Evolutionary conservation across 331 rosid genomes (phyloP).

Genomic region (Quercus tomentella): DNA sequence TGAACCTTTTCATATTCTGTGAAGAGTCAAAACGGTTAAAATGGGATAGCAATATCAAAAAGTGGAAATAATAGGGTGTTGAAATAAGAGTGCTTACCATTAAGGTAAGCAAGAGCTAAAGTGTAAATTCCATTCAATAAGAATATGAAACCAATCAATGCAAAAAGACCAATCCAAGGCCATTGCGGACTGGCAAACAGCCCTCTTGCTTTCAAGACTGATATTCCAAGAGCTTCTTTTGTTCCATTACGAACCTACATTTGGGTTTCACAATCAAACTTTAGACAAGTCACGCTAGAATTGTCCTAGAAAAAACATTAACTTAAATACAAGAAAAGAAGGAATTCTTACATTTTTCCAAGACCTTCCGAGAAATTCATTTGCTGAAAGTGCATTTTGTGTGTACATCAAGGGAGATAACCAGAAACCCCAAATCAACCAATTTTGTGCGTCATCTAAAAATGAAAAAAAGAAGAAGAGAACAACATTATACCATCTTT

Average conservation of each 20-base stretch:
- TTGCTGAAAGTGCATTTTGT: constrained; percentile 29
- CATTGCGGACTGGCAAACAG: constrained; percentile 11
- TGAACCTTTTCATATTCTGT: constrained; percentile 30
- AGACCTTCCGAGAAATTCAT: constrained; percentile 27
- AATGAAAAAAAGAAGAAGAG: background rate
- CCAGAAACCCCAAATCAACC: constrained; percentile 38
- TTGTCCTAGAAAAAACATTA: background rate
- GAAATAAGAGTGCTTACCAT: constrained; percentile 19
- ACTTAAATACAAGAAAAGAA: background rate
- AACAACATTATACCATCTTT: background rate
- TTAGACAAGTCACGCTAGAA: background rate
- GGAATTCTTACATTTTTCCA: constrained; percentile 27
- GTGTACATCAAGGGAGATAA: constrained; percentile 37
- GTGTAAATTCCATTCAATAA: constrained; percentile 21
- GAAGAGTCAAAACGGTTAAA: background rate
- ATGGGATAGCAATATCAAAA: background rate
- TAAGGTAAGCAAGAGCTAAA: constrained; percentile 28
- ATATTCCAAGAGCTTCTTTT: constrained; percentile 26
- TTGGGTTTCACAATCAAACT: constrained; percentile 11
- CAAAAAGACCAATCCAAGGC: constrained; percentile 31
- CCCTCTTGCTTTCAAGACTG: constrained; percentile 26
- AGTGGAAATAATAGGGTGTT: background rate
- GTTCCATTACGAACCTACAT: constrained; percentile 33
- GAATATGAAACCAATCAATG: constrained; percentile 23
- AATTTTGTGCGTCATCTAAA: constrained; percentile 25